A percentile compares a stretch with the other conserved stretches of the same genome.
phyloP scores from a whole-genome alignment of 208 protist genomes.

The Trypanosoma lewisi region DNA sequence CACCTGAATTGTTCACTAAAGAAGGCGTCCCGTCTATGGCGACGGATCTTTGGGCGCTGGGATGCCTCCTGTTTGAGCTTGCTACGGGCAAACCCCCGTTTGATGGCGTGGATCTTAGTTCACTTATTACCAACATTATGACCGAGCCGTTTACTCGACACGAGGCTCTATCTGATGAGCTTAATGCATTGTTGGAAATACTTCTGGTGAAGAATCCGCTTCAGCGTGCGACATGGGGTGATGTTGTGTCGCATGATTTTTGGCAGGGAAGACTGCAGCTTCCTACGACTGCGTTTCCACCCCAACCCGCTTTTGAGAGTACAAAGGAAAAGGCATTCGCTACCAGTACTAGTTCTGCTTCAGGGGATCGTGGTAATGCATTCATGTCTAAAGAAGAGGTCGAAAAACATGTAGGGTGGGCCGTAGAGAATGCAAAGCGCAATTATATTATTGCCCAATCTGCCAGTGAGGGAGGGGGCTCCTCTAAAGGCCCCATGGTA shows the following conservation, averaged over 20 bases:
- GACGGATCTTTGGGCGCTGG: slow-evolving; percentile 94
- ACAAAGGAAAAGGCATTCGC: not conserved
- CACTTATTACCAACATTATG: slow-evolving; percentile 93
- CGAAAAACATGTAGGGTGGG: slow-evolving; percentile 20
- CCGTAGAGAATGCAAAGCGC: slow-evolving; percentile 23
- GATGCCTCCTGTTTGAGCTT: slow-evolving; percentile 93
- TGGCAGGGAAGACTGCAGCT: slow-evolving; percentile 63
- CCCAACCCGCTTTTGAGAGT: slow-evolving; percentile 64
- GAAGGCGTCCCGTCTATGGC: slow-evolving; percentile 73
- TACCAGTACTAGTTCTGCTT: too few relatives aligned
- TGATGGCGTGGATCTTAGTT: slow-evolving; percentile 80
- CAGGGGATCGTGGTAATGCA: not conserved
- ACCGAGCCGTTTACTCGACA: slow-evolving; percentile 32
- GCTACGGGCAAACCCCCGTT: slow-evolving; percentile 92
- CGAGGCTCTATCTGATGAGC: slow-evolving; percentile 36
- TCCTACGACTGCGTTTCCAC: slow-evolving; percentile 32
- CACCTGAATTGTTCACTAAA: slow-evolving; percentile 90
- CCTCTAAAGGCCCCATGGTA: not conserved
- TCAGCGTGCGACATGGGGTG: slow-evolving; percentile 71
- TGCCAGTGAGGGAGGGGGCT: slow-evolving; percentile 4
- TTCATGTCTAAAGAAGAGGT: slow-evolving; percentile 5
- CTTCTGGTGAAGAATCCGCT: slow-evolving; percentile 85
- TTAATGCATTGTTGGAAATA: slow-evolving; percentile 64
- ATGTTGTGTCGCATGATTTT: slow-evolving; percentile 72
- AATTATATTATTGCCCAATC: slow-evolving; percentile 28